Percentiles rank a stretch among this genome's conserved stretches.
phyloP scores from a whole-genome alignment of 1,284 basidiomycete genomes.

The Puccinia brachypodii region DNA sequence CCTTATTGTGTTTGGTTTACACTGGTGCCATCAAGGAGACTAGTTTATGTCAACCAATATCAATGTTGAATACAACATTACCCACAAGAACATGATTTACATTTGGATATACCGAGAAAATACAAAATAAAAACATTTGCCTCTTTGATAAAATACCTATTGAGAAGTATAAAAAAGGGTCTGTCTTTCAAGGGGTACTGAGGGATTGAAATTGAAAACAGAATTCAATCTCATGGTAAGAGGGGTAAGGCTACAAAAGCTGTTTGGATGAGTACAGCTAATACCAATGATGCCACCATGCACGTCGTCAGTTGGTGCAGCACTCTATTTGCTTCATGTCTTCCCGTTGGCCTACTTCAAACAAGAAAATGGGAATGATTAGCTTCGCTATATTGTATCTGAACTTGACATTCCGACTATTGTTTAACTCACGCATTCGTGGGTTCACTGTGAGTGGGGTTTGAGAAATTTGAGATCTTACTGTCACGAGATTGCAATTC shows the following conservation, averaged over 20 bases:
- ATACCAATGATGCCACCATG: slow-evolving; percentile 3
- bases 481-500: not conserved
- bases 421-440: not conserved
- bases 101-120: too few species aligned
- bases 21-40: too few species aligned
- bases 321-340: not conserved
- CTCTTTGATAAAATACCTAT: too few species aligned
- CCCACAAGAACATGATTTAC: too few species aligned
- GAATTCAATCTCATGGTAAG: not conserved
- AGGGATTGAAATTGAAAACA: not conserved
- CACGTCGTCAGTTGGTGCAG: not conserved
- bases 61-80: too few species aligned
- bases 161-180: not conserved
- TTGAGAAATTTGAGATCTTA: not conserved
- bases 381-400: not conserved
- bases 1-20: too few species aligned
- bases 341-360: not conserved
- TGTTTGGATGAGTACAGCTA: slow-evolving; percentile 2
- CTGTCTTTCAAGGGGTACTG: not conserved
- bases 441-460: not conserved
- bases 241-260: not conserved
- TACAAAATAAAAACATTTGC: too few species aligned
- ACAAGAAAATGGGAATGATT: not conserved
- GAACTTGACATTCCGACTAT: not conserved
- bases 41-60: too few species aligned